These are phyloP conservation scores for Dendrostoma leiphaemia DNA, from an alignment of 2,329 filamentous ascomycete species.

Conservation along the genomic window DNA sequence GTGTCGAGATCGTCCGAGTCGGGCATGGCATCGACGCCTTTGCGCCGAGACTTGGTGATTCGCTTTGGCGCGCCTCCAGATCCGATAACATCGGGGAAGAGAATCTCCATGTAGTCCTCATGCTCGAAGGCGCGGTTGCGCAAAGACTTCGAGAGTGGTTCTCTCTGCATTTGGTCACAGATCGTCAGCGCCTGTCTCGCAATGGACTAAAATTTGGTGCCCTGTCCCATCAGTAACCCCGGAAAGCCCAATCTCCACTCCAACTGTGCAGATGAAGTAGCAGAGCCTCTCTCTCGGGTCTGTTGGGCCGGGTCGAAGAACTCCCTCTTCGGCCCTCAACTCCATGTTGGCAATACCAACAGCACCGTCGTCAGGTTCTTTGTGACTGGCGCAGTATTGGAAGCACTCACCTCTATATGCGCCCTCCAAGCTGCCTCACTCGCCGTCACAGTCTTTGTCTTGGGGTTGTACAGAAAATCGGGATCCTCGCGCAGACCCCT, in stretches of 20 bases:
- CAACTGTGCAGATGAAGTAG: not conserved
- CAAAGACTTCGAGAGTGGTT: slow-evolving; percentile 56
- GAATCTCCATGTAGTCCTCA: slow-evolving; percentile 58
- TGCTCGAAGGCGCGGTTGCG: slow-evolving; percentile 58
- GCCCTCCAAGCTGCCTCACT: slow-evolving; percentile 56
- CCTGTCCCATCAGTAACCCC: slow-evolving; percentile 11
- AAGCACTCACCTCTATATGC: slow-evolving; percentile 52
- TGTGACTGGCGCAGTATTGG: not conserved
- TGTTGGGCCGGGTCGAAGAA: not conserved
- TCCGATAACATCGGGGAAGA: slow-evolving; percentile 59
- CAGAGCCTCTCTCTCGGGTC: slow-evolving; percentile 4
- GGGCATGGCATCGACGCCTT: slow-evolving; percentile 44
- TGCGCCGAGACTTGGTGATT: slow-evolving; percentile 53
- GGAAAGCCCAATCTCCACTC: not conserved
- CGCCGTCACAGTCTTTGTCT: slow-evolving; percentile 50
- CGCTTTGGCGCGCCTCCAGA: slow-evolving; percentile 59
- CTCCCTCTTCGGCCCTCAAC: not conserved
- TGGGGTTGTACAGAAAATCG: slow-evolving; percentile 53
- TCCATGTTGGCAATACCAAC: not conserved
- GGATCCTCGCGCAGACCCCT: slow-evolving; percentile 56
- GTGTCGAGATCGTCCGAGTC: slow-evolving; percentile 45
- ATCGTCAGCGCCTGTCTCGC: slow-evolving; percentile 16
- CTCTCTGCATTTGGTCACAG: slow-evolving; percentile 40
- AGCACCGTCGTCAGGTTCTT: not conserved
- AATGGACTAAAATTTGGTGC: slow-evolving; percentile 2